Percentiles rank a stretch among this genome's conserved stretches.
Evolutionary conservation across 2,329 filamentous ascomycete genomes (phyloP).

Genomic region (Teratosphaeria viscida): DNA sequence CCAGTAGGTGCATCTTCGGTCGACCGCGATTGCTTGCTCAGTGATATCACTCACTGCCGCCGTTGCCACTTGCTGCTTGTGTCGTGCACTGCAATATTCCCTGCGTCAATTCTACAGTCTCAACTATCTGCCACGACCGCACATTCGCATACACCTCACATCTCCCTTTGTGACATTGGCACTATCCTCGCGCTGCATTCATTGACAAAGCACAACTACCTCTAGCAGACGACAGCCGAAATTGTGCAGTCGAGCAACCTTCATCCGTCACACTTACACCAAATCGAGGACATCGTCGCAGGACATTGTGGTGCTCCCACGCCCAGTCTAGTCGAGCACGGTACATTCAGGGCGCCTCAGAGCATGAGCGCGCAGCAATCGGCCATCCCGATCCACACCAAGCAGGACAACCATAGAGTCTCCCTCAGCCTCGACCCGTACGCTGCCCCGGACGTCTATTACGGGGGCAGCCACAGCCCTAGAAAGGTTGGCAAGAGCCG

Average conservation of each 20-base stretch:
- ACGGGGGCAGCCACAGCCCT: constrained; percentile 42
- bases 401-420: constrained; percentile 3
- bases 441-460: constrained; percentile 49
- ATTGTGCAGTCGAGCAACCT: not conserved
- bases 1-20: not conserved
- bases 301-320: not conserved
- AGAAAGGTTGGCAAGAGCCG: constrained; percentile 38
- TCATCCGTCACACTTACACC: not conserved
- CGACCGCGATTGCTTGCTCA: not conserved
- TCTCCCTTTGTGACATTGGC: not conserved
- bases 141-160: not conserved
- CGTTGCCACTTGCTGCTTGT: not conserved
- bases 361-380: constrained; percentile 28
- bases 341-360: constrained; percentile 9
- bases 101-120: not conserved
- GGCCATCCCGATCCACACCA: constrained; percentile 12
- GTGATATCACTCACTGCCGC: not conserved
- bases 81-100: not conserved
- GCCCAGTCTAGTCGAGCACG: not conserved
- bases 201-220: not conserved
- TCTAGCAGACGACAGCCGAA: not conserved
- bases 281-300: not conserved
- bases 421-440: constrained; percentile 42
- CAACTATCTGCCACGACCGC: not conserved
- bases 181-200: not conserved